phyloP scores from a whole-genome alignment of 2,329 filamentous ascomycete species.

The Cladophialophora psammophila region DNA sequence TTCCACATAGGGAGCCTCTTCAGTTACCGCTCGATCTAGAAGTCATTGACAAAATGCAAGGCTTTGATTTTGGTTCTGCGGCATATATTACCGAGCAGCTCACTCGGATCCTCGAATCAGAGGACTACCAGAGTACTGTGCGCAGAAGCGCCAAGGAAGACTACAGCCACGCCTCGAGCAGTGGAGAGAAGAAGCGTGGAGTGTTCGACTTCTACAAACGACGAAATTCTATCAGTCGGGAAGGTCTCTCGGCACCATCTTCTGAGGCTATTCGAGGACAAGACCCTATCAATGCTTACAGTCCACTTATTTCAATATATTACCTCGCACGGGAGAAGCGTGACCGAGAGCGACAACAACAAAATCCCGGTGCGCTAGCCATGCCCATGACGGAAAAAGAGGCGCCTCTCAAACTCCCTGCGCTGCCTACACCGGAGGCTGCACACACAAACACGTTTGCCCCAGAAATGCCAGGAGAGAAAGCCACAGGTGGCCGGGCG shows the following conservation, averaged over 20 bases:
- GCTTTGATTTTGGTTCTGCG: conserved; percentile 92
- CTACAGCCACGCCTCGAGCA: conserved; percentile 62
- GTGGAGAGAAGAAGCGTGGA: conserved; percentile 81
- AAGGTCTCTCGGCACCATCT: conserved; percentile 84
- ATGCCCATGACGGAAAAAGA: conserved; percentile 66
- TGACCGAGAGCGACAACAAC: conserved; percentile 69
- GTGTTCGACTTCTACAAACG: conserved; percentile 99
- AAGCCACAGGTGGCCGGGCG: conserved; percentile 80
- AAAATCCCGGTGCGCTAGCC: conserved; percentile 65
- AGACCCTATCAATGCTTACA: conserved; percentile 92
- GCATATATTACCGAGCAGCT: conserved; percentile 84
- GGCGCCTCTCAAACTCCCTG: conserved; percentile 69
- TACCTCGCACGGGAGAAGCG: conserved; percentile 96
- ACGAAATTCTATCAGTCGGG: conserved; percentile 86
- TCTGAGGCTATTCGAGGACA: conserved; percentile 82
- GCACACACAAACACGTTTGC: conserved; percentile 85
- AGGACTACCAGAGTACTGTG: conserved; percentile 90
- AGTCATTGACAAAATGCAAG: conserved; percentile 92
- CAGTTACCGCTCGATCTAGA: conserved; percentile 81
- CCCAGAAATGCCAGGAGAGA: conserved; percentile 90
- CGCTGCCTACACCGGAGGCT: conserved; percentile 80
- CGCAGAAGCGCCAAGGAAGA: conserved; percentile 73
- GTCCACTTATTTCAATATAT: conserved; percentile 90
- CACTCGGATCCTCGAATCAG: conserved; percentile 85
- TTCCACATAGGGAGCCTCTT: conserved; percentile 84